Conservation (phyloP, 169 alveolate genomes). For the Perkinsus marinus region DNA sequence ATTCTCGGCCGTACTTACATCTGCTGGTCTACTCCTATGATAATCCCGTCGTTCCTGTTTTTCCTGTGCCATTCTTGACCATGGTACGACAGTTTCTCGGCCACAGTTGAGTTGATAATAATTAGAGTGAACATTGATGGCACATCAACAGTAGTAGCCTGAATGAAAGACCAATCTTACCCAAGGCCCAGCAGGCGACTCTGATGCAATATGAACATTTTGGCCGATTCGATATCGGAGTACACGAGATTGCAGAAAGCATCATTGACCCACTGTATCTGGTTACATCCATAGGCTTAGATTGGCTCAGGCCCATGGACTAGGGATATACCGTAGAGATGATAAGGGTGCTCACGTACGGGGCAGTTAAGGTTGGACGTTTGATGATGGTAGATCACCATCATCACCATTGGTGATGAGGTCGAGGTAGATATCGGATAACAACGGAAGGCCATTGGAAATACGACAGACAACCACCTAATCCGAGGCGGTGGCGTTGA, state of each 20-base stretch:
- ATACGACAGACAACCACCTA: too few species aligned
- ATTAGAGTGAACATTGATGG: neutral
- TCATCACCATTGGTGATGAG: neutral
- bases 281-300: neutral
- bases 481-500: too few species aligned
- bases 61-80: neutral
- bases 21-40: neutral
- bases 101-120: neutral
- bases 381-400: neutral
- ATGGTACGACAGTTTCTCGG: neutral
- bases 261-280: neutral
- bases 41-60: neutral
- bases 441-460: neutral
- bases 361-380: neutral
- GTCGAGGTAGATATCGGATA: neutral
- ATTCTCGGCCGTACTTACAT: neutral
- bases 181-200: neutral
- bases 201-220: neutral
- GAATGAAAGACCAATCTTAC: neutral
- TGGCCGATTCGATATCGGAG: neutral
- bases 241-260: neutral
- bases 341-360: neutral
- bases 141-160: neutral
- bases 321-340: neutral
- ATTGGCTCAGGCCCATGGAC: neutral